These are phyloP conservation scores for Ascochyta pisi DNA, from an alignment of 2,329 filamentous ascomycete species.

Conservation along the genomic window DNA sequence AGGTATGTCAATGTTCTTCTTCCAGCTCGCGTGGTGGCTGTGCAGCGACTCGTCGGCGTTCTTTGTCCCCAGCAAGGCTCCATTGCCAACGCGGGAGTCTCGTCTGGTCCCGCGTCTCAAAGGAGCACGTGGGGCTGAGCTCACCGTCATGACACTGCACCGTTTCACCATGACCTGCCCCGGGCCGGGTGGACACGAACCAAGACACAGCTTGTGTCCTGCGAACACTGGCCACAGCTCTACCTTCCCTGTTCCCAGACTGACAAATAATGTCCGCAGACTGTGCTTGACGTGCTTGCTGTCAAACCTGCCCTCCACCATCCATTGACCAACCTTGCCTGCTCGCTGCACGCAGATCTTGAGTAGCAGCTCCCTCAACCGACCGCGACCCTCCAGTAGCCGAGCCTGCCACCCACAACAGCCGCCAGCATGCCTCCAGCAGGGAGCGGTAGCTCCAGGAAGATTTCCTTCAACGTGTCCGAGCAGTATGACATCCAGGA, in stretches of 20 bases:
- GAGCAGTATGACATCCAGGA: slow-evolving; percentile 99
- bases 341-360: slow-evolving; percentile 18
- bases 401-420: slow-evolving; percentile 28
- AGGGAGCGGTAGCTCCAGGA: slow-evolving; percentile 67
- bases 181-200: slow-evolving; percentile 21
- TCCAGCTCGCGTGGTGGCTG: slow-evolving; percentile 11
- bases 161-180: slow-evolving; percentile 36
- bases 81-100: slow-evolving; percentile 14
- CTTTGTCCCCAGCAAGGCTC: slow-evolving; percentile 12
- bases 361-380: slow-evolving; percentile 24
- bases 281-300: slow-evolving; percentile 9
- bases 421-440: slow-evolving; percentile 46
- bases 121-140: slow-evolving; percentile 35
- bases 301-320: slow-evolving; percentile 5
- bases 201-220: slow-evolving; percentile 27
- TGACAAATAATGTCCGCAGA: slow-evolving; percentile 31
- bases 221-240: slow-evolving; percentile 24
- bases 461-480: slow-evolving; percentile 99
- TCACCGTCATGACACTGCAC: slow-evolving; percentile 30
- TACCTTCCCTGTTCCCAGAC: slow-evolving; percentile 19
- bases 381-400: slow-evolving; percentile 21
- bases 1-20: slow-evolving; percentile 10
- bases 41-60: slow-evolving; percentile 8
- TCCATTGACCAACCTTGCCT: slow-evolving; percentile 2
- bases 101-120: slow-evolving; percentile 22